Evolutionary conservation across 2,329 filamentous ascomycete species (phyloP).

Genomic region (Phyllachora maydis): DNA sequence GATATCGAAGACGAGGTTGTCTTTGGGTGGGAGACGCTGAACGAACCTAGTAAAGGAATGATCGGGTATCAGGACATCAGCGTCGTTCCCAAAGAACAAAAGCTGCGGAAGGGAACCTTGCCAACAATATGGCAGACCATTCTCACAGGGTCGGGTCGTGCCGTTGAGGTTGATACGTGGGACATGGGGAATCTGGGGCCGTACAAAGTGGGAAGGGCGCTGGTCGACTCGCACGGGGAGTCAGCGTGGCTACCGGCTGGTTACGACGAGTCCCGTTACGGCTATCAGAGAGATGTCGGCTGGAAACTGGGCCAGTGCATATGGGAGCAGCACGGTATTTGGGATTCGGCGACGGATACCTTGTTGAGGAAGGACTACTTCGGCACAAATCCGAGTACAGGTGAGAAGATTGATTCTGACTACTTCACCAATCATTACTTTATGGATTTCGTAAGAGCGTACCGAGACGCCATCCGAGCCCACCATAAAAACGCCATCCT

Average conservation of each 20-base stretch:
- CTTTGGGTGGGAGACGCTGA: conserved; percentile 90
- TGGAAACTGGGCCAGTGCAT: conserved; percentile 92
- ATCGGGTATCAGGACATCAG: conserved; percentile 69
- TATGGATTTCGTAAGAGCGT: conserved; percentile 65
- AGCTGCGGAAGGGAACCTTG: conserved; percentile 77
- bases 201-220: conserved; percentile 62
- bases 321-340: conserved; percentile 93
- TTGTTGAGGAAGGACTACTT: conserved; percentile 80
- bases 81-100: conserved; percentile 66
- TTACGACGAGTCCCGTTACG: conserved; percentile 74
- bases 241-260: conserved; percentile 65
- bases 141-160: conserved; percentile 72
- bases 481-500: conserved; percentile 68
- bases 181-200: conserved; percentile 87
- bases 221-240: conserved; percentile 77
- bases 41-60: conserved; percentile 82
- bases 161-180: conserved; percentile 80
- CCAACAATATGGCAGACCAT: conserved; percentile 92
- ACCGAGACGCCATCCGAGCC: conserved; percentile 51
- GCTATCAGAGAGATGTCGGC: conserved; percentile 67
- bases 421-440: conserved; percentile 85
- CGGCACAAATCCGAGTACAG: conserved; percentile 52
- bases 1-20: conserved; percentile 74
- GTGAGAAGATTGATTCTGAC: conserved; percentile 56
- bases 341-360: conserved; percentile 63